Evolutionary conservation across 2,329 filamentous ascomycete species (phyloP).

Genomic region (Claviceps fusiformis): DNA sequence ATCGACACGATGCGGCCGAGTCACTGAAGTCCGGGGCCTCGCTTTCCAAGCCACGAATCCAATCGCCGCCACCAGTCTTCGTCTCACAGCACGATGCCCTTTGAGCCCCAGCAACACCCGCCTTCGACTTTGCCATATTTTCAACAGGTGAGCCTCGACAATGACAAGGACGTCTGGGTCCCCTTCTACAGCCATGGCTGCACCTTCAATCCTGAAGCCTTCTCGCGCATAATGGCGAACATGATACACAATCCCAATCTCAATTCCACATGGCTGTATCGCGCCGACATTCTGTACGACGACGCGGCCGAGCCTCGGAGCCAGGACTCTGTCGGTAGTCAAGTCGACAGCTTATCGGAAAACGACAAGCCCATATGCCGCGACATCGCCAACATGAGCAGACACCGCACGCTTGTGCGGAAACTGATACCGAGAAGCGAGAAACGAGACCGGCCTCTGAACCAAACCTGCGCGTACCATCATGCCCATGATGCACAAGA

Average conservation of each 20-base stretch:
- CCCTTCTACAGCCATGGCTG: conserved; percentile 44
- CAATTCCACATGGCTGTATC: conserved; percentile 64
- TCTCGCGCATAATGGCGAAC: conserved; percentile 56
- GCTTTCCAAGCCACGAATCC: too few relatives aligned
- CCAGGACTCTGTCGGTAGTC: conserved; percentile 5
- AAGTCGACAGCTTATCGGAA: not conserved
- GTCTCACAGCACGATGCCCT: conserved; percentile 10
- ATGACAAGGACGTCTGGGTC: conserved; percentile 28
- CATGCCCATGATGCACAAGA: conserved; percentile 12
- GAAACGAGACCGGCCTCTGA: conserved; percentile 56
- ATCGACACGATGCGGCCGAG: too few relatives aligned
- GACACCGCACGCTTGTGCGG: conserved; percentile 56
- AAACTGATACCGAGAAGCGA: conserved; percentile 73
- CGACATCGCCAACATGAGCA: conserved; percentile 15
- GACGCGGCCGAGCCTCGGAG: conserved; percentile 6
- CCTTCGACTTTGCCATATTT: conserved; percentile 15
- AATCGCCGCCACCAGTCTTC: not conserved
- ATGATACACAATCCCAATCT: conserved; percentile 68
- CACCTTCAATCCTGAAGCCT: conserved; percentile 49
- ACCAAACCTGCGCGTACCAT: conserved; percentile 76
- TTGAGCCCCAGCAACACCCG: conserved; percentile 17
- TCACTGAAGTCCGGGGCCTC: too few relatives aligned
- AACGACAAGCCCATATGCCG: conserved; percentile 5
- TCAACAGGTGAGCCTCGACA: conserved; percentile 10
- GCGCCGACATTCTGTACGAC: conserved; percentile 55